Conservation (phyloP, 2,329 filamentous ascomycete species). For the Diaporthe eres region DNA sequence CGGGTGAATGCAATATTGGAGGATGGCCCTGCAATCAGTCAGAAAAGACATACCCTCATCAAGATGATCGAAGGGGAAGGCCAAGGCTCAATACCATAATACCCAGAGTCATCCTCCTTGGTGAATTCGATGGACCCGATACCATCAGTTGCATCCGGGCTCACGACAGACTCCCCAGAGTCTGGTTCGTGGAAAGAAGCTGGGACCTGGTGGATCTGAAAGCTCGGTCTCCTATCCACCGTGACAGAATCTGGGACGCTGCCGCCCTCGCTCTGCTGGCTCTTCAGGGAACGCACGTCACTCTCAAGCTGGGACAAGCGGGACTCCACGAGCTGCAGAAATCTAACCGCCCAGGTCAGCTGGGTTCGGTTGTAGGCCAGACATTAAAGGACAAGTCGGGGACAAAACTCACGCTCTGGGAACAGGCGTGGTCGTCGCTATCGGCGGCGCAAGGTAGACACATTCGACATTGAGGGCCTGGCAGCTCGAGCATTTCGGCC, state of each 20-base stretch:
- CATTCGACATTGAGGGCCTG: constrained; percentile 39
- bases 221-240: constrained; percentile 23
- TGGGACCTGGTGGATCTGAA: constrained; percentile 17
- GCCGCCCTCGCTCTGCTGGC: constrained; percentile 31
- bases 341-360: not conserved
- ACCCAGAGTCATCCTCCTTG: constrained; percentile 44
- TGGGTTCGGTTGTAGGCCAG: too few relatives aligned
- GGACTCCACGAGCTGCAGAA: constrained; percentile 40
- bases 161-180: constrained; percentile 44
- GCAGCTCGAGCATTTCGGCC: constrained; percentile 41
- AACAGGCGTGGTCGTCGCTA: constrained; percentile 39
- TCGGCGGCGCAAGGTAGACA: constrained; percentile 39
- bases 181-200: constrained; percentile 48
- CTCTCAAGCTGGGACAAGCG: constrained; percentile 39
- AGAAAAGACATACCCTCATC: not conserved
- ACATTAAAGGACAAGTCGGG: too few relatives aligned
- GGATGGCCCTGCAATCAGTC: constrained; percentile 41
- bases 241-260: constrained; percentile 27
- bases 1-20: constrained; percentile 48
- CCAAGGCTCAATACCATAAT: constrained; percentile 42
- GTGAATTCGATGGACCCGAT: constrained; percentile 46
- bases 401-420: constrained; percentile 36
- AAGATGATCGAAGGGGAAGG: too few relatives aligned
- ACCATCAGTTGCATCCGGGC: constrained; percentile 43
- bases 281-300: constrained; percentile 35